Evolutionary conservation across 2,329 filamentous ascomycete genomes (phyloP).

Genomic region (Cercospora sp.): DNA sequence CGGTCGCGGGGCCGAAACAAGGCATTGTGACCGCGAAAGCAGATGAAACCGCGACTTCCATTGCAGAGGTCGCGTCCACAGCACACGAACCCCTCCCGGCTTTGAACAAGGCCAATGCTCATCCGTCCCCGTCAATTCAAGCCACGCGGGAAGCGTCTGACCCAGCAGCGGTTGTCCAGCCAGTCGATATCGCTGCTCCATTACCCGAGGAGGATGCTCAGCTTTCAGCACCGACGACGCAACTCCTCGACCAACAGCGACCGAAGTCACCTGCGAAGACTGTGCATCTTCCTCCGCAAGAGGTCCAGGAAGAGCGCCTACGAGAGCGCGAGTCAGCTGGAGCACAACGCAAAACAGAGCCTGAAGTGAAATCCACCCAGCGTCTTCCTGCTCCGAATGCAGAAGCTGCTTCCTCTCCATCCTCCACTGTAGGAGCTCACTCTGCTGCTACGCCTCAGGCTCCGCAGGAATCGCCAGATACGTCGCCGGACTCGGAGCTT

Average conservation of each 20-base stretch:
- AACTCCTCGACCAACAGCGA: constrained; percentile 30
- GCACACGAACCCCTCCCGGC: constrained; percentile 7
- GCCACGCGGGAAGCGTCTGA: constrained; percentile 11
- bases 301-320: constrained; percentile 52
- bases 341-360: constrained; percentile 43
- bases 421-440: constrained; percentile 67
- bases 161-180: constrained; percentile 21
- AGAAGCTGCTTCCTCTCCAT: constrained; percentile 51
- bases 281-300: constrained; percentile 53
- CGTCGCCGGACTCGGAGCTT: constrained; percentile 38
- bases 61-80: constrained; percentile 15
- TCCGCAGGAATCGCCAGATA: constrained; percentile 50
- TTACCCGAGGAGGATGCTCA: constrained; percentile 33
- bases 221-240: constrained; percentile 28
- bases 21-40: constrained; percentile 18
- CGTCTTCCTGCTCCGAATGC: constrained; percentile 28
- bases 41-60: constrained; percentile 15
- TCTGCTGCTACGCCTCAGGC: constrained; percentile 72
- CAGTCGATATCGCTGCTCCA: constrained; percentile 30
- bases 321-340: constrained; percentile 45
- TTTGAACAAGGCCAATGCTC: neutral
- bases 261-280: constrained; percentile 38
- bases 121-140: neutral
- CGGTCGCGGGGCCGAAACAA: constrained; percentile 24
- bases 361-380: constrained; percentile 37